Base-by-base conservation (phyloP, 1,139 yeast species). In the Saccharomyces uvarum region DNA sequence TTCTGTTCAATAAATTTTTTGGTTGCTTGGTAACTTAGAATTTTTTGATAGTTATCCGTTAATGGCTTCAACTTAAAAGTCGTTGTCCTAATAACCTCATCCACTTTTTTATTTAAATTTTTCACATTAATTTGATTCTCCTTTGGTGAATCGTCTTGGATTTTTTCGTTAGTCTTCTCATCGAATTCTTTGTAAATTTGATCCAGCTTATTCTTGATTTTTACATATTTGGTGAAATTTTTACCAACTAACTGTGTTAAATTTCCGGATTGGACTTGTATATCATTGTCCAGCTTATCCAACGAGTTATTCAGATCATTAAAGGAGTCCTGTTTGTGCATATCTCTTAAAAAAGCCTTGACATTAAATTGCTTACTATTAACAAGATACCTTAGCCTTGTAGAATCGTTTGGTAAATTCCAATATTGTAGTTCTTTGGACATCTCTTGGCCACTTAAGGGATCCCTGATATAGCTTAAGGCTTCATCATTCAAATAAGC, bases 11-110 rank as follows among this genome's bases (percentile, higher is more conserved):
- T 76, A 57, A 87, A 80, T 29, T 79, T 80, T 55, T 87, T 75
- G 14, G 95, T 80, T 41, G 77, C 77, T 51, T 76, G 73, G 52
- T 88, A 75, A 59, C 85, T 82, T 24, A 75, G 73, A 59, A 86
- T 88, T 61, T 81, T 83, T 8, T 76, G 73, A 56, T 82, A 79
- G 54, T 82, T 81, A 52, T 85, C 86, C 54, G 84, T 71, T 5
- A 91, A 81, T 0, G 98, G 98, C 58, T 90, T 82, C 59, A 89
- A 79, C 67, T 86, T 75, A 58, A 84, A 74, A 0, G 88, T 77
- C 0, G 91, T 85, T n/a, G 81, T 77, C 49, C 75, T 73, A 41
- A 73, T 74, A 1, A 80, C 71, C 51, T 78, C 73, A 54, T 79
- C 78, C 47, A 83, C 72, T 58, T 77, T 76, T 52, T 73, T 75